These are phyloP conservation scores for Pyrus betulifolia DNA, from an alignment of 306 rosid species.

Conservation along the genomic window DNA sequence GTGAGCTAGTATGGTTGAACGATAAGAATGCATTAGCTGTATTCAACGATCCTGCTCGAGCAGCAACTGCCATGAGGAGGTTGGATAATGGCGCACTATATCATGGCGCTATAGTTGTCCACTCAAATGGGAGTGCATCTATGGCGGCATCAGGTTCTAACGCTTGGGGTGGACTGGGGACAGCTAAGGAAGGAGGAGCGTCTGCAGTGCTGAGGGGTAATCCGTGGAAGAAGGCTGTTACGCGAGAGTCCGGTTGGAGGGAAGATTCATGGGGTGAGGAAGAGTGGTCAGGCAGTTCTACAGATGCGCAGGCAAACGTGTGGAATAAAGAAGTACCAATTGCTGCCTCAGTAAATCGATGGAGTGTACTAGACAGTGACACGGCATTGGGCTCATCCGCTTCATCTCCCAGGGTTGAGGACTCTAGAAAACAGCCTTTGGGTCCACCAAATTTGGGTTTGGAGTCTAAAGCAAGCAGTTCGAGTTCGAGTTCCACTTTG, in stretches of 20 bases:
- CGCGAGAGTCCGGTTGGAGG: conserved; percentile 51
- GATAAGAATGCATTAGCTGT: conserved; percentile 93
- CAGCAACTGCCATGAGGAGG: conserved; percentile 97
- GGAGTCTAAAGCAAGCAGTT: conserved; percentile 8
- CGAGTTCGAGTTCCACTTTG: conserved; percentile 1
- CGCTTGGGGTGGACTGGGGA: conserved; percentile 67
- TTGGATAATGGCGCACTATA: conserved; percentile 75
- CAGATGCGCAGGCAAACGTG: conserved; percentile 44
- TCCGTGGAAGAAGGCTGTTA: conserved; percentile 73
- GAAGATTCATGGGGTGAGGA: conserved; percentile 70
- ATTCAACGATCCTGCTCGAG: conserved; percentile 81
- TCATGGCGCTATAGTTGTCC: conserved; percentile 59
- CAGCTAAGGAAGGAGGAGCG: conserved; percentile 42
- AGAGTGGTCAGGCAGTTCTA: conserved; percentile 48
- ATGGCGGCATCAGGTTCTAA: conserved; percentile 32
- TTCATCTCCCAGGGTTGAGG: conserved; percentile 14
- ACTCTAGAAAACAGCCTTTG: conserved; percentile 9
- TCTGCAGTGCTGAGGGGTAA: conserved; percentile 35
- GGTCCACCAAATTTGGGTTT: not conserved
- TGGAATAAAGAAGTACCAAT: conserved; percentile 72
- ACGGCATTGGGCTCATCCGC: conserved; percentile 34
- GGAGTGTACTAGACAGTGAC: conserved; percentile 59
- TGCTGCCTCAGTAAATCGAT: conserved; percentile 54
- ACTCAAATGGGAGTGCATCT: conserved; percentile 28
- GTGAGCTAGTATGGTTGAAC: conserved; percentile 91